Conservation (phyloP, 176 grass and related monocot species). For the Carex littledalei region DNA sequence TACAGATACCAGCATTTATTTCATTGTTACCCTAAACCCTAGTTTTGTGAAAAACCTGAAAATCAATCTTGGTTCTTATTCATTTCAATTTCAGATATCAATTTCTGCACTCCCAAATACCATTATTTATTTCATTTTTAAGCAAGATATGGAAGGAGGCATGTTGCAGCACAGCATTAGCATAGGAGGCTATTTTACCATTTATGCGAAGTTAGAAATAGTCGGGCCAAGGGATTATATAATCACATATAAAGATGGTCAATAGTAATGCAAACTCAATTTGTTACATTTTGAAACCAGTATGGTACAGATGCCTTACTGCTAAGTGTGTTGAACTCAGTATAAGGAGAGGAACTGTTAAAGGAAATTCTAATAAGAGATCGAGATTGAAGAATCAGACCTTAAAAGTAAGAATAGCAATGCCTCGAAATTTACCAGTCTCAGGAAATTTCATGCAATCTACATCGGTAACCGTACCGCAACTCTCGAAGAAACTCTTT, state of each 20-base stretch:
- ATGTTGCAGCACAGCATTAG: background rate
- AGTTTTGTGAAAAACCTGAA: background rate
- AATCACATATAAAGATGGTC: background rate
- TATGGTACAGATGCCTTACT: background rate
- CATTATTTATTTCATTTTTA: background rate
- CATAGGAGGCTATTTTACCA: background rate
- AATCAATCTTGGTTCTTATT: background rate
- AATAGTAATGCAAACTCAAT: background rate
- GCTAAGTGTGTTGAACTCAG: background rate
- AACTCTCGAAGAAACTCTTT: conserved; percentile 78
- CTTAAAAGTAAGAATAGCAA: conserved; percentile 93
- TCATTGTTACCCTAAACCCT: too few species aligned
- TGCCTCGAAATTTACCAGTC: conserved; percentile 85
- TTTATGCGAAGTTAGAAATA: background rate
- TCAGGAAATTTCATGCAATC: conserved; percentile 92
- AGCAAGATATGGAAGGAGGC: background rate
- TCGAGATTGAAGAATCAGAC: conserved; percentile 29
- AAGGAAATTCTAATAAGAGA: background rate
- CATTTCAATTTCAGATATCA: background rate
- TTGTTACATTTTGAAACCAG: background rate
- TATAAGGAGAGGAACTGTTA: too few species aligned
- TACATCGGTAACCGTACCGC: conserved; percentile 61
- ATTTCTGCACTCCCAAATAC: background rate
- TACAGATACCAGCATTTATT: background rate
- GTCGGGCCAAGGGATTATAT: background rate